Percentiles rank a stretch among this genome's conserved stretches.
These are phyloP conservation scores for Asterophora parasitica DNA, from an alignment of 768 basidiomycete genomes.

Conservation along the genomic window DNA sequence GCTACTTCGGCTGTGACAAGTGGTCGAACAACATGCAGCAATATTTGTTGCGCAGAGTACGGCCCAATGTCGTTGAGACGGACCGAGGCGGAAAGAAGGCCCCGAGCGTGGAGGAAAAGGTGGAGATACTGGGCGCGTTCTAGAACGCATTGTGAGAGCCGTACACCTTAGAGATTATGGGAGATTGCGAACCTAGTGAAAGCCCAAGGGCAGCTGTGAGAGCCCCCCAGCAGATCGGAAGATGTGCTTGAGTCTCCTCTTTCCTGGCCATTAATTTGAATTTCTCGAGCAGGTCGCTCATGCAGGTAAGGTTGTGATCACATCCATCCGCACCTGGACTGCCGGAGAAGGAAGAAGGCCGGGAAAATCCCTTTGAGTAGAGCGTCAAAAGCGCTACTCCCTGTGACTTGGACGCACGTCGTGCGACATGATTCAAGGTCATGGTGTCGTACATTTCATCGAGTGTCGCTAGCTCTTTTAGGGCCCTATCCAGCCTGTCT, in stretches of 20 bases:
- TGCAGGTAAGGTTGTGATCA: constrained; percentile 20
- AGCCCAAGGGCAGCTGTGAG: constrained; percentile 75
- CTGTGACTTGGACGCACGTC: constrained; percentile 85
- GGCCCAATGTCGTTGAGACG: constrained; percentile 91
- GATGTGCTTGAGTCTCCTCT: constrained; percentile 71
- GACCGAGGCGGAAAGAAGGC: constrained; percentile 87
- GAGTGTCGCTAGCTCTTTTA: constrained; percentile 47
- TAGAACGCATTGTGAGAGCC: constrained; percentile 26
- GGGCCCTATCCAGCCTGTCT: constrained; percentile 19
- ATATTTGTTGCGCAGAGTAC: constrained; percentile 84
- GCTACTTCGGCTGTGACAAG: constrained; percentile 54
- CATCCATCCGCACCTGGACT: constrained; percentile 18
- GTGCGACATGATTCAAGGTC: constrained; percentile 85
- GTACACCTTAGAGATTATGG: not conserved
- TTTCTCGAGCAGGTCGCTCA: constrained; percentile 48
- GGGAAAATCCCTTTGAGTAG: constrained; percentile 75
- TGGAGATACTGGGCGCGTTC: constrained; percentile 83
- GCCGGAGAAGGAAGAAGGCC: constrained; percentile 35
- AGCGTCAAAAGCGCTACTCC: constrained; percentile 90
- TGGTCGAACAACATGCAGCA: constrained; percentile 67
- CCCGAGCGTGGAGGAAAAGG: constrained; percentile 88
- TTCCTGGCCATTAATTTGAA: constrained; percentile 66
- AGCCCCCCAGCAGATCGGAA: constrained; percentile 89
- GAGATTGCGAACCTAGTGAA: constrained; percentile 49
- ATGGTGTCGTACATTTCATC: constrained; percentile 80